Base-by-base conservation (phyloP, 2,329 filamentous ascomycete species). In the Alternaria tenuissima region DNA sequence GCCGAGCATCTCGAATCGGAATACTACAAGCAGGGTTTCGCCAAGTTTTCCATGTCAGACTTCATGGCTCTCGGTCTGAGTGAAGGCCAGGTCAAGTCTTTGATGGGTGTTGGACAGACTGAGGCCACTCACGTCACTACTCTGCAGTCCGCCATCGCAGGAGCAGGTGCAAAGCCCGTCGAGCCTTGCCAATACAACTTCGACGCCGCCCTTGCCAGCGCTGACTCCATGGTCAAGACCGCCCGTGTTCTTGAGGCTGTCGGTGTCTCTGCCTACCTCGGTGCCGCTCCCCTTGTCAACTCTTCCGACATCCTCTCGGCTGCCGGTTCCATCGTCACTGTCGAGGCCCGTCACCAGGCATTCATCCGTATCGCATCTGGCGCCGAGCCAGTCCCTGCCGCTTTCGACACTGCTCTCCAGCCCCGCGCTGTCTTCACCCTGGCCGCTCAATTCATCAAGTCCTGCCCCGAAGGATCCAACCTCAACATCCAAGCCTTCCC, bases 161-260 rank as follows among this genome's bases (percentile, higher is more conserved):
- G 85, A 64, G 85, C 84, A 42, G 89, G 89, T 62, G 83, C 86
- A 60, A 81, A 86, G 71, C 90, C 91, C 30, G 89, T 92, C 30
- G 81, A 86, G 75, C 84, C 87, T 7, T 93, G 91, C 85, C 81
- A 82, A 54, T 93, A 93, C 82, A 86, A 90, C 81, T 93, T 93
- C 73, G 74, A 77, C 39, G 74, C 73, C 18, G 76, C 76, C 67
- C 87, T 91, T 76, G 88, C 87, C 52, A 85, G 88, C 68, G 88
- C 89, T 48, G 81, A 82, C 22, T 80, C 81, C 72, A 92, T 93
- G 88, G 85, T 93, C 38, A 86, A 84, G 51, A 90, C 88, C 3
- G 90, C 90, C 14, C 84, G 85, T 66, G 81, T 92, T 22, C 86
- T 93, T 59, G 91, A 93, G 79, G 90, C 87, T 71, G 85, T 92